A percentile compares a stretch with the other conserved stretches of the same genome.
phyloP scores from a whole-genome alignment of 2,329 filamentous ascomycete species.

The Calcarisporium arbuscula region DNA sequence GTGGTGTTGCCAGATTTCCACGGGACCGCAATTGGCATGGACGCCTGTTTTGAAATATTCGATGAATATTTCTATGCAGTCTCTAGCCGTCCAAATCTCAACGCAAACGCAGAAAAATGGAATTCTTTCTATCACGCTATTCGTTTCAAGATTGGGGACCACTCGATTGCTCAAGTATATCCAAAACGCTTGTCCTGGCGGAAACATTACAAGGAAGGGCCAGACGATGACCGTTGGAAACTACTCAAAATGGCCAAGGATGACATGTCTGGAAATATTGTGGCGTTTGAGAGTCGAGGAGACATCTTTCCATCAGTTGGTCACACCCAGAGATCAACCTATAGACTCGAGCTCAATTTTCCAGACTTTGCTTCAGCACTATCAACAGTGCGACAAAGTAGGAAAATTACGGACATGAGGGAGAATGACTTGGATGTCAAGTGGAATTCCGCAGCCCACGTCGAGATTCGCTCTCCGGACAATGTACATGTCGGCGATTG shows the following conservation, averaged over 20 bases:
- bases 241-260: conserved; percentile 56
- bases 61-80: conserved; percentile 61
- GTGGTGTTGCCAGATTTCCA: conserved; percentile 49
- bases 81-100: conserved; percentile 57
- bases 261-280: conserved; percentile 49
- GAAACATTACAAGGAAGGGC: conserved; percentile 61
- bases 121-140: conserved; percentile 64
- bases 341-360: conserved; percentile 50
- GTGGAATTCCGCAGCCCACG: conserved; percentile 10
- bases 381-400: background rate
- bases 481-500: conserved; percentile 43
- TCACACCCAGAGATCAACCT: conserved; percentile 58
- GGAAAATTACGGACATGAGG: conserved; percentile 1
- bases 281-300: conserved; percentile 61
- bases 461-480: conserved; percentile 10
- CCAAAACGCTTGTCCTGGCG: conserved; percentile 46
- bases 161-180: conserved; percentile 34
- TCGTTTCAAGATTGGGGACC: conserved; percentile 48
- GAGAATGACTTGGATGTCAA: conserved; percentile 1
- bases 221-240: conserved; percentile 70
- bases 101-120: conserved; percentile 59
- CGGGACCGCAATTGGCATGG: conserved; percentile 59
- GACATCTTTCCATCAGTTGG: conserved; percentile 55
- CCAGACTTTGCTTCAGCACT: conserved; percentile 10
- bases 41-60: conserved; percentile 66